Percentiles rank a stretch among this genome's conserved stretches.
Evolutionary conservation across 1,284 basidiomycete genomes (phyloP).

Genomic region (Stygiomarasmius scandens): DNA sequence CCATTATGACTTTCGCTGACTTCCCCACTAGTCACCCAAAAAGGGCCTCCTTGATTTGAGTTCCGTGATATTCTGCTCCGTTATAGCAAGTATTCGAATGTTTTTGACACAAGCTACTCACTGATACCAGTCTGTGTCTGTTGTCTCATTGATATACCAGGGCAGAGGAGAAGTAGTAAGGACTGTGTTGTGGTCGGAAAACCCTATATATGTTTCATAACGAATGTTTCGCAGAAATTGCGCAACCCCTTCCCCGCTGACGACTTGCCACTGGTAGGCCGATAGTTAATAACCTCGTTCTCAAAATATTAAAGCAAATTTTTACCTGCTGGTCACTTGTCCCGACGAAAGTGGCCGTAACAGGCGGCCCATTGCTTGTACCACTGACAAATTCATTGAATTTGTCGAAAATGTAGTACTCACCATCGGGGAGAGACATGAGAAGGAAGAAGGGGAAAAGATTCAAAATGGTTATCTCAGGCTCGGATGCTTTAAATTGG

Average conservation of each 20-base stretch:
- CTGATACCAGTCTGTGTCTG: background rate
- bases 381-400: background rate
- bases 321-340: background rate
- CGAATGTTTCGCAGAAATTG: background rate
- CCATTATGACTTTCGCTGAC: too few species aligned
- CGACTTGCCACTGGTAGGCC: background rate
- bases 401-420: background rate
- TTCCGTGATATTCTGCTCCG: background rate
- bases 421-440: background rate
- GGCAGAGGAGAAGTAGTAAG: background rate
- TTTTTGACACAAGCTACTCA: background rate
- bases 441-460: too few species aligned
- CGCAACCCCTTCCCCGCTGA: background rate
- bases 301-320: background rate
- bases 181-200: background rate
- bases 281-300: background rate
- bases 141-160: background rate
- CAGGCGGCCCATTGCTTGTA: background rate
- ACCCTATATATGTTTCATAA: background rate
- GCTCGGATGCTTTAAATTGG: too few species aligned
- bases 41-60: background rate
- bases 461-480: too few species aligned
- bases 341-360: background rate
- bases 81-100: background rate
- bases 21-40: background rate